Evolutionary conservation across 768 basidiomycete species (phyloP).

Genomic region (Suillus cothurnatus): DNA sequence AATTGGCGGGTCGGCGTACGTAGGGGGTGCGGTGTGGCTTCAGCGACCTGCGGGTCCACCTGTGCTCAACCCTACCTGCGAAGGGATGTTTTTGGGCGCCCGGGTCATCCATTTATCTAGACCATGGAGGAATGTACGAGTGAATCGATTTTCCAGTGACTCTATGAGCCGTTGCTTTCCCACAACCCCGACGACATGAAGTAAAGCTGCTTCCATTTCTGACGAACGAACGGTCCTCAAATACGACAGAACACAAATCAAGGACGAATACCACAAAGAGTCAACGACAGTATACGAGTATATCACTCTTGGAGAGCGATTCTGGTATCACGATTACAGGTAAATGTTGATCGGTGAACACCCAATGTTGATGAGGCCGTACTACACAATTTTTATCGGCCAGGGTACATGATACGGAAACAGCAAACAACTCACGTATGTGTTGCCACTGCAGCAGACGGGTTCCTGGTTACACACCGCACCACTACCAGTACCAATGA

Average conservation of each 20-base stretch:
- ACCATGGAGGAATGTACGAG: no score
- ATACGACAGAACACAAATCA: not conserved
- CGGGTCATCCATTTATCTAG: no score
- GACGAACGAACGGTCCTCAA: not conserved
- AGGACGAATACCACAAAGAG: not conserved
- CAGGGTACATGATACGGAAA: not conserved
- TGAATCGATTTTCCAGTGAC: no score
- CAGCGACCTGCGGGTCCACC: no score
- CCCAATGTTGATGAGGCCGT: slow-evolving; percentile 4
- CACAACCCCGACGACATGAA: not conserved
- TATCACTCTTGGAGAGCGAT: not conserved
- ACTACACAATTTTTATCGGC: not conserved
- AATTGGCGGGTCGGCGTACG: no score
- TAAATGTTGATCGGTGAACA: slow-evolving; percentile 4
- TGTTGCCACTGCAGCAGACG: slow-evolving; percentile 12
- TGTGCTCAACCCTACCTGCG: no score
- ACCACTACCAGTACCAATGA: slow-evolving; percentile 8
- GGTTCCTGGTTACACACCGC: slow-evolving; percentile 10
- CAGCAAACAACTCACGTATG: slow-evolving; percentile 7
- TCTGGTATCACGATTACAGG: not conserved
- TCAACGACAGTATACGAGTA: not conserved
- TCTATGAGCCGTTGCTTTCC: no score
- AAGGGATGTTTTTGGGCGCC: no score
- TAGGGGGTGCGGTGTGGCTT: no score
- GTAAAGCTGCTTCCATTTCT: not conserved